Evolutionary conservation across 495 filamentous ascomycete species (phyloP), one percentile per base, ranked within the genome.

Genomic region (Tetracladium marchalianum): DNA sequence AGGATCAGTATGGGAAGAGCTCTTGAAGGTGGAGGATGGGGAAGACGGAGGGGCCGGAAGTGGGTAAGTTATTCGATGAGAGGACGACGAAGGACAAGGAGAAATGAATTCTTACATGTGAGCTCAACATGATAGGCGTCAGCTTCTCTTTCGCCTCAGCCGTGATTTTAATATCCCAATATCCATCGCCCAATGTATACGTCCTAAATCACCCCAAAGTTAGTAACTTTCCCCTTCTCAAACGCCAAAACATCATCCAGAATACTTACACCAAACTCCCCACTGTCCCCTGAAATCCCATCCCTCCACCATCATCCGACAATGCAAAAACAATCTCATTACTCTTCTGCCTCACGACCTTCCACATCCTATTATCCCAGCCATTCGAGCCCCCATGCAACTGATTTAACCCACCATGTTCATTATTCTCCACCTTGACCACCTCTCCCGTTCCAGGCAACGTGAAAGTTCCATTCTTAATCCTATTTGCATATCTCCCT

Each of bases 401-500:
- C 5, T 85, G 87, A 61, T 90, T 81, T 5, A 52, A 39, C 0
- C 55, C 81, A 27, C 22, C 22, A 27, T 27, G 22, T 8, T 68
- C 54, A 9, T 72, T 72, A 22, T 64, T 50, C 0, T 52, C 58
- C 8, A 51, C 16, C 0, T 71, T 73, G 13, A 66, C 66, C 43
- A 92, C 77, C 57, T 94, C 87, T 62, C 90, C 92, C 11, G 52
- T 53, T 17, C 77, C 82, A 41, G 86, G 81, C 48, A 90, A 73
- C 47, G 70, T 71, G 57, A 92, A 94, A 8, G 77, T 84, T 51
- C 78, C 80, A 62, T 92, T 92, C 71, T 83, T 86, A 66, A 92
- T 94, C 31, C 84, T 80, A 64, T 94, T 90, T 35, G 85, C 85
- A 56, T 90, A 90, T 13, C 85, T 81, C 32, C 86, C 86, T 5